These are phyloP conservation scores for Alternaria rosae DNA, from an alignment of 2,329 filamentous ascomycete species.

Conservation along the genomic window DNA sequence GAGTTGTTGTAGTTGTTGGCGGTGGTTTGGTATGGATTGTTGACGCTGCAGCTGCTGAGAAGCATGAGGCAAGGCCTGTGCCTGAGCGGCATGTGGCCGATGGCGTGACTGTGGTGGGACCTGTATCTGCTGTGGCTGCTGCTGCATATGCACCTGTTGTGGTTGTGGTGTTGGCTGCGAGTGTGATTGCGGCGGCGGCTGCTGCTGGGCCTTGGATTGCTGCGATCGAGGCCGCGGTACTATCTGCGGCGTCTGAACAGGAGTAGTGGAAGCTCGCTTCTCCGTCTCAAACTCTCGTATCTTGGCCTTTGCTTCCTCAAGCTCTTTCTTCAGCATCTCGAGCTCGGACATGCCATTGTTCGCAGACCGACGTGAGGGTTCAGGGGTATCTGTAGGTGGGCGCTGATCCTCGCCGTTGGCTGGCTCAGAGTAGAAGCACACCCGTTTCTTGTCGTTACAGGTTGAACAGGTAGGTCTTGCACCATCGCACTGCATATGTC, in stretches of 20 bases:
- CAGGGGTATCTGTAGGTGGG: conserved; percentile 17
- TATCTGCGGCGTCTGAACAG: conserved; percentile 35
- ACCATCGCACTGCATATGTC: conserved; percentile 44
- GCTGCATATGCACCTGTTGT: conserved; percentile 22
- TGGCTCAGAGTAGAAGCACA: conserved; percentile 43
- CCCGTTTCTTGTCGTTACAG: conserved; percentile 45
- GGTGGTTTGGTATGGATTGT: conserved; percentile 21
- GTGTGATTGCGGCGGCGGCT: conserved; percentile 11
- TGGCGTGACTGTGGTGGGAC: conserved; percentile 17
- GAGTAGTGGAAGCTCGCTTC: conserved; percentile 38
- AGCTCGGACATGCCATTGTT: conserved; percentile 38
- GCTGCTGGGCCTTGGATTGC: conserved; percentile 18
- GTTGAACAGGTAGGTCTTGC: conserved; percentile 44
- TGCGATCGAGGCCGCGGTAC: conserved; percentile 24
- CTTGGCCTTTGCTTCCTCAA: conserved; percentile 47
- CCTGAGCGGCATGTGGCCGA: conserved; percentile 16
- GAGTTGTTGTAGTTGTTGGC: conserved; percentile 34
- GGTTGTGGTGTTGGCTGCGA: background rate
- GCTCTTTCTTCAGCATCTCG: conserved; percentile 45
- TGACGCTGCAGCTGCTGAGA: conserved; percentile 23
- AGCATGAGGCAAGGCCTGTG: conserved; percentile 14
- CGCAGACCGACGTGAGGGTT: conserved; percentile 26
- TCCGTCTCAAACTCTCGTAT: conserved; percentile 45
- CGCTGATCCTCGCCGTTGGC: conserved; percentile 27
- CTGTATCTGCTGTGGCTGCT: conserved; percentile 17